phyloP scores from a whole-genome alignment of 176 grass and related monocot genomes.

The Leersia perrieri region DNA sequence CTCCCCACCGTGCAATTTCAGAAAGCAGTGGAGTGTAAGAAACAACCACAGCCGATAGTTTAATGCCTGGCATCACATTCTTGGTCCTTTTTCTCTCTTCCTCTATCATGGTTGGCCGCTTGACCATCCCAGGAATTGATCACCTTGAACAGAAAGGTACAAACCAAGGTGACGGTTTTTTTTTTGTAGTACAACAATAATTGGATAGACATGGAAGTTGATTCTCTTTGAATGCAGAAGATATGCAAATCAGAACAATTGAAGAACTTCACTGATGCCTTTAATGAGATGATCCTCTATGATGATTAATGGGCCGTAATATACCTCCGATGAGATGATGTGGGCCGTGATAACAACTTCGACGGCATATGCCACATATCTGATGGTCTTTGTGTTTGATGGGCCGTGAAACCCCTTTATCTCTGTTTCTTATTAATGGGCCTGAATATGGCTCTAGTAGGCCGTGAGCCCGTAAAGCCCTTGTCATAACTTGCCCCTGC shows the following conservation, averaged over 20 bases:
- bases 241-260: background rate
- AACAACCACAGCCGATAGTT: background rate
- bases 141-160: background rate
- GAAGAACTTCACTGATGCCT: background rate
- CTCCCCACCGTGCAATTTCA: background rate
- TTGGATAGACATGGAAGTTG: background rate
- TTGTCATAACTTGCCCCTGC: background rate
- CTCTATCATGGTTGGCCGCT: background rate
- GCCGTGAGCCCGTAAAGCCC: no score
- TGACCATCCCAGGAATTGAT: background rate
- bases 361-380: no score
- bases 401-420: background rate
- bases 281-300: background rate
- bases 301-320: background rate
- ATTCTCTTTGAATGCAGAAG: background rate
- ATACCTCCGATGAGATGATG: no score
- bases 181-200: background rate
- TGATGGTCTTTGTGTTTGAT: no score
- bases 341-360: background rate
- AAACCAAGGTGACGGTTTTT: background rate
- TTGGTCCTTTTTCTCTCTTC: background rate
- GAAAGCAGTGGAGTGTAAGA: background rate
- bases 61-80: background rate
- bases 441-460: background rate
- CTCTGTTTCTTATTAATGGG: background rate